These are phyloP conservation scores for Vanilla planifolia DNA, from an alignment of 106 monocot species.

Conservation along the genomic window DNA sequence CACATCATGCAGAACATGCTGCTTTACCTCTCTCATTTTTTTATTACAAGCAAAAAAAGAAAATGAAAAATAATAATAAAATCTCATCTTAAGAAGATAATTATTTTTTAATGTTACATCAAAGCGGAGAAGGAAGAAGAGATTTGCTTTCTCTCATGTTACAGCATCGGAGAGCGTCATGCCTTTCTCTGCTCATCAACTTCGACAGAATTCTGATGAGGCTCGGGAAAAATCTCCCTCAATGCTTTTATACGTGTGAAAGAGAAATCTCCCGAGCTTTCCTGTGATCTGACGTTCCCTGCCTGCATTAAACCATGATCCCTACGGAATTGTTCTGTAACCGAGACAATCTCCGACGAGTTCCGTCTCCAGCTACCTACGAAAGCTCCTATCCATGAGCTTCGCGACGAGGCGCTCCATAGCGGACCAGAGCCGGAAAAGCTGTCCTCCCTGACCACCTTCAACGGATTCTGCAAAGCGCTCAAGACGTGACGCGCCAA, in stretches of 20 bases:
- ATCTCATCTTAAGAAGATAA: too few relatives aligned
- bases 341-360: constrained; percentile 26
- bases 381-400: constrained; percentile 52
- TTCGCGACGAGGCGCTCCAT: constrained; percentile 35
- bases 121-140: too few relatives aligned
- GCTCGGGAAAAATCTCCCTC: constrained; percentile 49
- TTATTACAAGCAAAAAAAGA: too few relatives aligned
- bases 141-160: not conserved
- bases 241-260: constrained; percentile 30
- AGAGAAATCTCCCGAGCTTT: constrained; percentile 38
- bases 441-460: constrained; percentile 37
- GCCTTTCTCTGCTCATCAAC: constrained; percentile 6
- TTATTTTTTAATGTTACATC: too few relatives aligned
- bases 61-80: too few relatives aligned
- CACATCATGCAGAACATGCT: too few relatives aligned
- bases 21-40: too few relatives aligned
- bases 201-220: constrained; percentile 12
- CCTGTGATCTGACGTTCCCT: constrained; percentile 20
- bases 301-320: constrained; percentile 11
- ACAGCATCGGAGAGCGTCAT: too few relatives aligned
- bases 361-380: constrained; percentile 43
- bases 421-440: constrained; percentile 20
- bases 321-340: constrained; percentile 10
- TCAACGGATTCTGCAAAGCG: constrained; percentile 60
- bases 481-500: constrained; percentile 41